Evolutionary conservation across 495 filamentous ascomycete genomes (phyloP), one percentile per base, ranked within the genome.

Genomic region (Hyaloscypha bicolor): DNA sequence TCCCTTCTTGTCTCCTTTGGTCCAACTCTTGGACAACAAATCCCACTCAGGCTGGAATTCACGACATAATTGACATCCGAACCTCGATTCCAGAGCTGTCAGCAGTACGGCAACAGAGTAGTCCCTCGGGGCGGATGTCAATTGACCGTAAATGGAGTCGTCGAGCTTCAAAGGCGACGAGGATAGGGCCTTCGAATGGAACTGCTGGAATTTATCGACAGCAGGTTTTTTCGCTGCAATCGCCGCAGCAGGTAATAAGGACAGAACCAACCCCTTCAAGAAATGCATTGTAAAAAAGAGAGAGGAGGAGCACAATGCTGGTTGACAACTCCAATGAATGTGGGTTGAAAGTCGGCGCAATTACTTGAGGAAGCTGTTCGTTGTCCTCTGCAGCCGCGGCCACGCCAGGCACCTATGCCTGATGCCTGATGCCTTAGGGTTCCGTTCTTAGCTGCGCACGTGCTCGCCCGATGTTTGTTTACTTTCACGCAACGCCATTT

Each of bases 31-130:
- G 19, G 86, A 85, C 37, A 99, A 84, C 29, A 99, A 76, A 30
- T 97, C 91, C 90, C 93, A 99, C 79, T 99, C 96, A 1, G 95
- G 90, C 74, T 95, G 89, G 78, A 98, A 97, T 62, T 96, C 91
- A 42, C 87, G 85, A 76, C 95, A 99, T 56, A 97, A 82, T 62
- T 87, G 78, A 76, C 95, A 99, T 32, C 92, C 93, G 79, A 90
- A 97, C 29, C 92, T 86, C 48, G 89, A 74, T 72, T 97, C 93
- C 69, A 93, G 77, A 60, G 95, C 95, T 11, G 96, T 99, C 62
- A 99, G 81, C 37, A 98, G 85, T 2, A 98, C 87, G 9, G 87
- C 91, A 16, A 89, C 85, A 39, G 89, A 87, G 75, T 97, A 96
- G 77, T 98, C 90, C 62, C 95, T 86, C 35, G 96, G 92, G 3